Percentiles rank a stretch among this genome's conserved stretches.
These are phyloP conservation scores for Arabis hirsuta DNA, from an alignment of 345 rosid genomes.

Conservation along the genomic window DNA sequence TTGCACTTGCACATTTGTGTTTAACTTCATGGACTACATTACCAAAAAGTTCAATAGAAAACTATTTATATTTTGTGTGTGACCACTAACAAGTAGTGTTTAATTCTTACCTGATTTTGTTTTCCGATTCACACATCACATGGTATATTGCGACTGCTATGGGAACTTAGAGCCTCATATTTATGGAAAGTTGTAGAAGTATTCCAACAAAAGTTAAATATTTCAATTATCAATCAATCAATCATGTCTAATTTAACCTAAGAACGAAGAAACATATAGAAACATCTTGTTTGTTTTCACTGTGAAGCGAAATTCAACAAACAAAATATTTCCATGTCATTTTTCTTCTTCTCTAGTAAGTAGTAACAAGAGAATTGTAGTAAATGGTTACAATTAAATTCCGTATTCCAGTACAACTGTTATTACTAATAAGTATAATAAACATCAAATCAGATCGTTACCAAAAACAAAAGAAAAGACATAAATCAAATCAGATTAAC, in stretches of 20 bases:
- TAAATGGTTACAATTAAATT: background rate
- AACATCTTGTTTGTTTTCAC: background rate
- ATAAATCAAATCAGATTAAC: background rate
- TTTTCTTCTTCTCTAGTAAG: too few species aligned
- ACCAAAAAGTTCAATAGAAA: background rate
- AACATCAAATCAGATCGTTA: background rate
- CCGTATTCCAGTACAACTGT: background rate
- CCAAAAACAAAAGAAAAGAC: background rate
- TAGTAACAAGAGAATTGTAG: too few species aligned
- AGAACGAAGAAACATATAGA: too few species aligned
- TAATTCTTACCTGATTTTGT: too few species aligned
- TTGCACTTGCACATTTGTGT: constrained; percentile 5
- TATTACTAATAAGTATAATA: background rate
- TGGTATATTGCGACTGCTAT: background rate
- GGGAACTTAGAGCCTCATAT: too few species aligned
- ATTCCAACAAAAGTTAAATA: background rate
- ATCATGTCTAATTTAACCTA: too few species aligned
- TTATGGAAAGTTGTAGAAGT: constrained; percentile 1
- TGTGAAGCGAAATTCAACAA: background rate
- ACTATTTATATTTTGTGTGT: background rate
- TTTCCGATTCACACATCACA: background rate
- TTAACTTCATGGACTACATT: constrained; percentile 3
- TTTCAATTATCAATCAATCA: too few species aligned
- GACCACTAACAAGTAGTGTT: background rate
- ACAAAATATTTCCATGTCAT: background rate